Percentiles rank a stretch among this genome's conserved stretches.
Evolutionary conservation across 2,329 filamentous ascomycete genomes (phyloP).

Genomic region (Pyricularia pennisetigena): DNA sequence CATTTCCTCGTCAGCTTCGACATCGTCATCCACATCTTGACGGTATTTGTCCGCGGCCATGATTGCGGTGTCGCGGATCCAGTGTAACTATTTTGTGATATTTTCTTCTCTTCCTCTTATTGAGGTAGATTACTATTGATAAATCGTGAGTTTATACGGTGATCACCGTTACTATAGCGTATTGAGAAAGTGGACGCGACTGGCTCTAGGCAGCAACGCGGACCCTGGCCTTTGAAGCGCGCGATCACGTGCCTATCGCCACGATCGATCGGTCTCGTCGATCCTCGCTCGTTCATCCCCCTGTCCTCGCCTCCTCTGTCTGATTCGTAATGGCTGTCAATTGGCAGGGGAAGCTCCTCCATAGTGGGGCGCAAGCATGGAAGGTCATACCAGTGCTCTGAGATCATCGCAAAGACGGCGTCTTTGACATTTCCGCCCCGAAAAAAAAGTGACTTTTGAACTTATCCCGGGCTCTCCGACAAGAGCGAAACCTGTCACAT

Average conservation of each 20-base stretch:
- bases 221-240: not conserved
- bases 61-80: not conserved
- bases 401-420: not conserved
- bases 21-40: constrained; percentile 40
- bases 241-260: not conserved
- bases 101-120: not conserved
- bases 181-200: not conserved
- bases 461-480: not conserved
- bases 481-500: not conserved
- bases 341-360: constrained; percentile 1
- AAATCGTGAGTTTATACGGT: not conserved
- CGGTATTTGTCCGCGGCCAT: constrained; percentile 1
- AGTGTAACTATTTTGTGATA: not conserved
- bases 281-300: not conserved
- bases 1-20: constrained; percentile 57
- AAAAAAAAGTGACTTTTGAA: not conserved
- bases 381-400: not conserved
- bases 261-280: constrained; percentile 6
- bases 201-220: not conserved
- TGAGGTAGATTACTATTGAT: not conserved
- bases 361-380: not conserved
- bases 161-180: not conserved
- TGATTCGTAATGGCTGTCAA: constrained; percentile 3
- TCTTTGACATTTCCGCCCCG: not conserved
- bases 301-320: not conserved